Percentiles rank a stretch among this genome's conserved stretches.
Conservation (phyloP, 2,329 filamentous ascomycete species). For the Apiospora pterosperma region DNA sequence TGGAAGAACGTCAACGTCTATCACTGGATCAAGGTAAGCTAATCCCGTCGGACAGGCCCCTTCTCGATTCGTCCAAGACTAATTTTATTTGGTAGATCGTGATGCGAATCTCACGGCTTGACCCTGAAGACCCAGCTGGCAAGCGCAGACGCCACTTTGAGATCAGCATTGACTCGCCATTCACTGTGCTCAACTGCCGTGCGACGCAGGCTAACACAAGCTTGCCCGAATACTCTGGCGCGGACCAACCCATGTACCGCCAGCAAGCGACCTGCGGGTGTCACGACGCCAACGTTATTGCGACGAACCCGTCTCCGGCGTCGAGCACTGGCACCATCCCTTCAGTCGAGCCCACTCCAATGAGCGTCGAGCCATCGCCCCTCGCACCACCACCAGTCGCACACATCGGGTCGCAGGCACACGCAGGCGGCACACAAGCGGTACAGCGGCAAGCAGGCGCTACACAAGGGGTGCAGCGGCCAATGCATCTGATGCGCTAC, state of each 20-base stretch:
- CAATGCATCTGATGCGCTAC: conserved; percentile 78
- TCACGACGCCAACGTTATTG: conserved; percentile 42
- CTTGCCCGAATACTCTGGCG: conserved; percentile 70
- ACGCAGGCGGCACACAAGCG: conserved; percentile 17
- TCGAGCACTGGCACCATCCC: conserved; percentile 53
- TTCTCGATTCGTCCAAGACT: not conserved
- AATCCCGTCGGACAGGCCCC: not conserved
- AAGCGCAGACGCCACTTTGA: conserved; percentile 85
- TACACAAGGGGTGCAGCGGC: conserved; percentile 34
- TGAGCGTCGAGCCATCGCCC: conserved; percentile 20
- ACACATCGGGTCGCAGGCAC: conserved; percentile 40
- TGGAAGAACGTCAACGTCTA: conserved; percentile 93
- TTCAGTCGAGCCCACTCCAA: conserved; percentile 30
- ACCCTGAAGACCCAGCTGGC: conserved; percentile 68
- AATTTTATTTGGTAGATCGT: conserved; percentile 62
- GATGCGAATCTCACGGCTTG: conserved; percentile 83
- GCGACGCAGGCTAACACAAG: conserved; percentile 89
- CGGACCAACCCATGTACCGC: conserved; percentile 49
- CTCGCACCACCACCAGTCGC: conserved; percentile 54
- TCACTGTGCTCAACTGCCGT: conserved; percentile 88
- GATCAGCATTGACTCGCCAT: conserved; percentile 93
- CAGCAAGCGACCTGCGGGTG: conserved; percentile 52
- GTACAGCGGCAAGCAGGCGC: conserved; percentile 18
- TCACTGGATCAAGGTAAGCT: conserved; percentile 88
- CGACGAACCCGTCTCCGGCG: conserved; percentile 63